Evolutionary conservation across 202 grass and related monocot genomes (phyloP), one percentile per base, ranked within the genome.

Genomic region (Carex arenaria): DNA sequence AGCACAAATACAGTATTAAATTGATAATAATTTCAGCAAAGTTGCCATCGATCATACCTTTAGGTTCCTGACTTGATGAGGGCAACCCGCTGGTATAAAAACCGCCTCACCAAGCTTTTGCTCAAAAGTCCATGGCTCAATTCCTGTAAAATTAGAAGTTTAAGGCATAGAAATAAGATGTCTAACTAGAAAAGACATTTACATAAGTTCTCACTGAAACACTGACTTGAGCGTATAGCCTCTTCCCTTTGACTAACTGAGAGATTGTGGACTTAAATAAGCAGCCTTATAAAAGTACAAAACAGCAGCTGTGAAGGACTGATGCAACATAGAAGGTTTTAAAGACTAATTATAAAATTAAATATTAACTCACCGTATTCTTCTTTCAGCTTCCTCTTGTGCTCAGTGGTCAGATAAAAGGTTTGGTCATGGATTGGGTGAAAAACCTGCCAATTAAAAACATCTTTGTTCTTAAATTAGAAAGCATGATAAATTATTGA

Each of bases 121-220:
- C 56, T 92, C 91, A 79, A 97, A 97, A 11, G 91, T 92, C 91
- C 94, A 97, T 36, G 94, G 94, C 75, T 94, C 91, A 94, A 94
- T 59, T 78, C 94, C 91, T 97, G 85, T 61, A 88, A 20, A 43
- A 87, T 64, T 8, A 73, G 72, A 79, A 67, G n/a, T 20, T 83
- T 57, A 53, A 4, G 79, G 42, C 13, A 84, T 23, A 53, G 2
- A 66, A 59, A 68, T 42, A 36, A 36, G 3, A 66, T 64, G 43
- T 1, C 18, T 77, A 63, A 20, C 47, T 45, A 26, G 13, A 52
- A 60, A 20, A 57, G 31, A 76, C 12, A 66, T 72, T 51, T 22
- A 72, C 19, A 19, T 31, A 40, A 7, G 55, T 67, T 79, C 55
- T 10, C 9, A 71, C 17, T 32, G 3, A 87, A 70, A 34, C 19